Evolutionary conservation across 2,329 filamentous ascomycete genomes (phyloP), one percentile per base, ranked within the genome.

Genomic region (Diaporthe eres): DNA sequence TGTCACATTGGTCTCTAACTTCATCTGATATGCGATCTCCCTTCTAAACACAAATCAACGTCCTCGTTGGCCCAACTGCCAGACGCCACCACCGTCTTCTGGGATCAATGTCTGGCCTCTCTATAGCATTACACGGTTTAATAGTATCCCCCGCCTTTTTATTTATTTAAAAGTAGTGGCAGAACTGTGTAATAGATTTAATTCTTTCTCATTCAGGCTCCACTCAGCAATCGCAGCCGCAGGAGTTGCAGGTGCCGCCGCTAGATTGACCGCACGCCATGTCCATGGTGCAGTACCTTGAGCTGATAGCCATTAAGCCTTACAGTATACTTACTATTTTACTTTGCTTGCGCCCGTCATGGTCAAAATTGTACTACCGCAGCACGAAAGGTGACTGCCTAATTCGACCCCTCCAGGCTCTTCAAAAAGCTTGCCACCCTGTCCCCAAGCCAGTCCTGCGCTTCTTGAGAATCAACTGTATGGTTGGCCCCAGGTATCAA

Each of bases 401-500:
- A 55, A 2, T 39, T 47, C 55, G 19, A 60, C 22, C 70, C 49
- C 31, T 79, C 76, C 39, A 84, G 42, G 25, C 75, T 77, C 65
- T 79, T 79, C 49, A 91, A 79, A 78, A 91, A 92, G 72, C 84
- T 80, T 3, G 84, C 80, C 0, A 91, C 86, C 22, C 85, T 85
- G 44, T 85, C 82, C 2, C 84, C 86, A 71, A 91, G 82, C 89
- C 89, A 91, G 44, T 85, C 79, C 77, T 87, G 86, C 0, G 88
- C 84, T 37, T 85, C 85, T 0, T 84, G 81, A 55, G 86, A 81
- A 49, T 86, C 82, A 4, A 91, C 89, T 4, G 85, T 85, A 76
- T 92, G 90, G 37, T 84, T 84, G 0, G 90, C 88, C 5, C 84
- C 87, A 5, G 89, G 90, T 74, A 92, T 90, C 15, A 87, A 80